Base-by-base conservation (phyloP, 495 filamentous ascomycete species). In the Penicillium turbatum region DNA sequence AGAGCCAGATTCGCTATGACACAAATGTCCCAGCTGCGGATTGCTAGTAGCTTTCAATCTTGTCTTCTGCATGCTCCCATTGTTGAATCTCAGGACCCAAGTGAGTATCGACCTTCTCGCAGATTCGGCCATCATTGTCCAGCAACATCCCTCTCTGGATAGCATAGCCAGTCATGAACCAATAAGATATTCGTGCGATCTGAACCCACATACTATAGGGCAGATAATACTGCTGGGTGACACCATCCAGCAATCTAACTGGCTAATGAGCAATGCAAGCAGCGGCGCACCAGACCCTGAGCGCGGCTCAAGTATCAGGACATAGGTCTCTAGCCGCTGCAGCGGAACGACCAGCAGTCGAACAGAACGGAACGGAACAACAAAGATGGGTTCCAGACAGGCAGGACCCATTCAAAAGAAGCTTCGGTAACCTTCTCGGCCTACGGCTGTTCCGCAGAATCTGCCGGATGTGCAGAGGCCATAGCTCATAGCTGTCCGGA, bases 81-180 rank as follows among this genome's bases (percentile, higher is more conserved):
- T n/a, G 30, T 16, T 12, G 35, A 51, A n/a, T 45, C 16, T 36
- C 7, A 21, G 6, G 38, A 9, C 16, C 43, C 4, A 37, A 43
- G 29, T 42, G 19, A 10, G 30, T 27, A 16, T 36, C 26, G 15
- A 10, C 26, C 17, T 19, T 43, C 37, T 40, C 19, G 39, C 47
- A 39, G 35, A 17, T 36, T 31, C 32, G 4, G 24, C 34, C 40
- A 19, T 11, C 21, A 27, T n/a, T 34, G 9, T 56, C 51, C 51
- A 57, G 55, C 61, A 64, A 53, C 48, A 52, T 51, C 54, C 58
- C 51, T 61, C 61, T 57, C 32, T 61, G 61, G 58, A 58, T 48
- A 50, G 12, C n/a, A 47, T 35, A 21, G 15, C 41, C 9, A 36
- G 37, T 27, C 29, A 48, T 48, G 29, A 35, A 17, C 38, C 38